Base-by-base conservation (phyloP, 805 yeast genomes). In the Maudiozyma serrabonitensis region DNA sequence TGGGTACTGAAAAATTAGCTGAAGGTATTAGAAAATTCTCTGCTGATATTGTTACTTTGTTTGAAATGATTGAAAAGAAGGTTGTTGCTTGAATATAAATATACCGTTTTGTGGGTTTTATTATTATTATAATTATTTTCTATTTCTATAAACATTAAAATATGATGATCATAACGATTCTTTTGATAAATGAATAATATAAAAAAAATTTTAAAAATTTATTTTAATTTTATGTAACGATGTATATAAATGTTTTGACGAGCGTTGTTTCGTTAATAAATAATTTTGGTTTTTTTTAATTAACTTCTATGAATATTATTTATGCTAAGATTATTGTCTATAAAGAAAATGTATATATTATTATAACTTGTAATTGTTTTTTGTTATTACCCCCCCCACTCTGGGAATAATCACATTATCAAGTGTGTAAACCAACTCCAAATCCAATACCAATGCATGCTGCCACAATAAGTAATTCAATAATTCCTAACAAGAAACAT, bases 21-120 rank as follows among this genome's bases (percentile, higher is more conserved):
- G 95, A 91, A 69, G 99, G 99, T 81, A 91, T 91, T 75, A 86
- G 97, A 79, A 81, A 82, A 71, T 91, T 91, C 73, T 86, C 96
- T 63, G 90, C 86, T 71, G 99, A 91, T 70, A 83, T 95, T 64
- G 81, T 75, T 62, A 85, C 95, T 50, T 80, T 91, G 68, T 72
- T 81, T 70, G 72, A 77, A 51, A 74, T 80, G 67, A 78, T 84
- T 69, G 81, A 80, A 69, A 69, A 75, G 63, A 81, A 75, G 68
- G 73, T 80, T 56, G 64, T 71, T 60, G 70, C 72, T 57, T 70
- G 60, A 59, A 42, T 34, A 9, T 23, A 23, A 21, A 15, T 12
- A 13, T 26, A 21, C 23, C 23, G 23, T 21, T 21, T 21, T 21
- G 23, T 21, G 4, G 23, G 23, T 21, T 21, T 21, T 21, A 21